Base-by-base conservation (phyloP, 371 early-diverging fungal genomes). In the Mortierella sp. region DNA sequence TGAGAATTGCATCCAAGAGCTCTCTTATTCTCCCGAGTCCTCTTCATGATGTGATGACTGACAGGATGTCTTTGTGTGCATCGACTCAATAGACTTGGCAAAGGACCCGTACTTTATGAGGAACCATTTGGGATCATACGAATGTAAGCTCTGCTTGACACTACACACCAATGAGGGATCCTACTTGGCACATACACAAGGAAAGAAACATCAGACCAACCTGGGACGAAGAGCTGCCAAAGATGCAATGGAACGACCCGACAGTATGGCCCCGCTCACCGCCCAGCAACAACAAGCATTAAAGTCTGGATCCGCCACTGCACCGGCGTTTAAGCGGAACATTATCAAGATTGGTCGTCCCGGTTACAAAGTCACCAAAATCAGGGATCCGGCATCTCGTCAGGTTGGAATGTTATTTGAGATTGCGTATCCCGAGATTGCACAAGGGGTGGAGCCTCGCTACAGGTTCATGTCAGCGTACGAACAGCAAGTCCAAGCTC, bases 51-150 rank as follows among this genome's bases (percentile, higher is more conserved):
- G 10, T 24, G 24, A 14, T 23, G 49, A 4, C 23, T 48, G 49
- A 19, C 14, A 10, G 7, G 3, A 24, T 12, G 12, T 19, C 49
- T 7, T 28, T 43, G 3, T 5, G 43, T 14, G 31, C 19, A 9
- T 0, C 27, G 21, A 18, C 24, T 6, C 31, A 18, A 45, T 73
- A 73, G 99, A 98, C 83, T 86, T 98, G 51, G 90, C 93, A 64
- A 98, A 95, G 80, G 99, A 98, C 82, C 98, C 98, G 14, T 98
- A 97, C 68, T 95, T 98, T 67, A 95, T 97, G 96, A 92, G 93
- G 80, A 98, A 98, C 82, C 99, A 98, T 76, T 82, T 97, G 49
- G 99, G 99, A 18, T 94, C 96, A 1, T 98, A 96, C 82, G 99
- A 98, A 78, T 98, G 98, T 85, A 96, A 97, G 82, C 90, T 98